phyloP scores from a whole-genome alignment of 2,329 filamentous ascomycete genomes.

The Paraphoma chrysanthemicola region DNA sequence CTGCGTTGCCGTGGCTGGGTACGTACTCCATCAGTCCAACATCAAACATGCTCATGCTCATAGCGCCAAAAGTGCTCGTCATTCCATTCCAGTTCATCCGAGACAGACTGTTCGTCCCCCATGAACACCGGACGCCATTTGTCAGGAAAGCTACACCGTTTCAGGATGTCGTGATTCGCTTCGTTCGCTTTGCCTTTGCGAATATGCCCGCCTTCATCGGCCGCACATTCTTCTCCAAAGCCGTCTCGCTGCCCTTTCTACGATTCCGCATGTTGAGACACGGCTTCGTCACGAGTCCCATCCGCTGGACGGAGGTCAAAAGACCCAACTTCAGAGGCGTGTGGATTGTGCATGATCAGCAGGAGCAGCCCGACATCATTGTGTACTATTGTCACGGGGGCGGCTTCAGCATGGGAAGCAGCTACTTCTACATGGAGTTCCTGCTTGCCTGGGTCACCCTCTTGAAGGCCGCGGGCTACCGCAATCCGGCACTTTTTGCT shows the following conservation, averaged over 20 bases:
- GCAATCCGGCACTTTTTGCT: conserved; percentile 79
- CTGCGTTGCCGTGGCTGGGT: conserved; percentile 75
- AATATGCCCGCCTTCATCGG: conserved; percentile 72
- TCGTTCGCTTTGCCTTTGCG: conserved; percentile 79
- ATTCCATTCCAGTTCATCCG: conserved; percentile 66
- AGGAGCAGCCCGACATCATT: conserved; percentile 73
- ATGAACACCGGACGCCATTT: conserved; percentile 63
- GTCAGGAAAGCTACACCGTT: conserved; percentile 74
- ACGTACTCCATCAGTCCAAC: conserved; percentile 27
- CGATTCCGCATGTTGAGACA: conserved; percentile 78
- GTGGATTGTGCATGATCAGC: conserved; percentile 71
- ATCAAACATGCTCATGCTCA: conserved; percentile 34
- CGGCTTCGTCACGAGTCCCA: conserved; percentile 67
- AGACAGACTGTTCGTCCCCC: conserved; percentile 62
- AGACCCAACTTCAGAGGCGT: conserved; percentile 67
- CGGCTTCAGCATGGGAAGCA: conserved; percentile 82
- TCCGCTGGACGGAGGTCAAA: conserved; percentile 68
- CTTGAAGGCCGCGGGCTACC: conserved; percentile 69
- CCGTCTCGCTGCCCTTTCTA: conserved; percentile 75
- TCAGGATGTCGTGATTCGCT: conserved; percentile 78
- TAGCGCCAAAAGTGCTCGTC: conserved; percentile 57
- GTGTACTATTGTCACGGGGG: conserved; percentile 85
- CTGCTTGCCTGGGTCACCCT: conserved; percentile 74
- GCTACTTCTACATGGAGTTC: conserved; percentile 83
- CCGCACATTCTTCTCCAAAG: conserved; percentile 78